Base-by-base conservation (phyloP, 2,329 filamentous ascomycete species). In the Pleomassaria siparia region DNA sequence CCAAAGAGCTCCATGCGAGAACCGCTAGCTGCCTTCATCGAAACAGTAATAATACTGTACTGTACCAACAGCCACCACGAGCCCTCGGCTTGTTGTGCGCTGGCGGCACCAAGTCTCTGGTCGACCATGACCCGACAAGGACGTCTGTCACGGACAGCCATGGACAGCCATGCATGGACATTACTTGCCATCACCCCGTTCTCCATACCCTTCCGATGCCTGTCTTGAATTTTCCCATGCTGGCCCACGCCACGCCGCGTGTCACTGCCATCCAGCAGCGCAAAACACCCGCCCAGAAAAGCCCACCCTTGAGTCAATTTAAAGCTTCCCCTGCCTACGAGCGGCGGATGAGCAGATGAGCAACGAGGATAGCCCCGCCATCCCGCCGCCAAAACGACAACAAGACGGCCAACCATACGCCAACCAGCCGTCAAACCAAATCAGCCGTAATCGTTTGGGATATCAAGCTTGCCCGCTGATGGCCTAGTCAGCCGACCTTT, bases 371-470 rank as follows among this genome's bases (percentile, higher is more conserved):
- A 54, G 53, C 55, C 62, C 58, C 58, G 58, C 60, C 49, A 51
- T 52, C 55, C 54, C 55, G 43, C 47, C 40, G 25, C 26, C 25
- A 42, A 28, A 42, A 36, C 33, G 9, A 18, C 15, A n/a, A 3
- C 33, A 16, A 9, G 5, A 39, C 20, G 36, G 36, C 32, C 36
- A 39, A 50, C 54, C 53, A 55, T 33, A 51, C 42, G 47, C 43
- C 50, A 46, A 4, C 32, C 16, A 18, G 6, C 6, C 7, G 18
- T 16, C 30, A 51, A 49, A 48, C 50, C 51, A 55, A 57, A 63
- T 61, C 60, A 64, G 57, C 60, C 63, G 55, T 56, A 58, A 24
- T 60, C 60, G 63, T 63, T 65, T 64, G 56, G 43, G 44, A 49
- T 55, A 55, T 49, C 50, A 54, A 55, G 53, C 59, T 58, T 50